Evolutionary conservation across 805 yeast genomes (phyloP).

Genomic region (Blastobotrys peoriensis): DNA sequence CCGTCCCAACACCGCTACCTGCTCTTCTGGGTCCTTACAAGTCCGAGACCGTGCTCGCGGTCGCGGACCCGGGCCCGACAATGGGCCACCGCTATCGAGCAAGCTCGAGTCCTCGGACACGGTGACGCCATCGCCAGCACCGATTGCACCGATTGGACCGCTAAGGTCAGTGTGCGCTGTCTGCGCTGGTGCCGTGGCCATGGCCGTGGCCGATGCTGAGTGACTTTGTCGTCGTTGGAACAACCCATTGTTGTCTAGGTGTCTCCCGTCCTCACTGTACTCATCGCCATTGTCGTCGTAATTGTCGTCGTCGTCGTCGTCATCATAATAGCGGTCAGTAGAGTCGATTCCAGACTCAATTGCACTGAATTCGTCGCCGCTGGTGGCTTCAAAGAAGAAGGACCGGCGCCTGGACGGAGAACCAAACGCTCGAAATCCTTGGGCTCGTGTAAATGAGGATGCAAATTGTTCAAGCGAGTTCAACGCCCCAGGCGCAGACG

Average conservation of each 20-base stretch:
- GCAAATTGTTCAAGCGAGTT: constrained; percentile 76
- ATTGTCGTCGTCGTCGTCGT: constrained; percentile 11
- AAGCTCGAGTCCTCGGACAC: constrained; percentile 45
- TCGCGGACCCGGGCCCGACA: too few species aligned
- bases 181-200: constrained; percentile 10
- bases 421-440: constrained; percentile 57
- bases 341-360: constrained; percentile 2
- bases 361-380: constrained; percentile 5
- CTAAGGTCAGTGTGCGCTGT: constrained; percentile 11
- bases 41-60: too few species aligned
- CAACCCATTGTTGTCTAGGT: background rate
- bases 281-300: constrained; percentile 7
- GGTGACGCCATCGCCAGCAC: constrained; percentile 18
- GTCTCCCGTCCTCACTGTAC: constrained; percentile 1
- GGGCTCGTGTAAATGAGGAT: constrained; percentile 72
- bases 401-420: constrained; percentile 38
- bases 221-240: background rate
- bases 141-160: constrained; percentile 18
- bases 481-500: background rate
- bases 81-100: too few species aligned
- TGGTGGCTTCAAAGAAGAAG: constrained; percentile 52
- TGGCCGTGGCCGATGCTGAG: background rate
- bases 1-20: constrained; percentile 66
- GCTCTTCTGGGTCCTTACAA: constrained; percentile 67
- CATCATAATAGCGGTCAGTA: constrained; percentile 7